These are phyloP conservation scores for Candida fluviatilis DNA, from an alignment of 805 yeast genomes.

Conservation along the genomic window DNA sequence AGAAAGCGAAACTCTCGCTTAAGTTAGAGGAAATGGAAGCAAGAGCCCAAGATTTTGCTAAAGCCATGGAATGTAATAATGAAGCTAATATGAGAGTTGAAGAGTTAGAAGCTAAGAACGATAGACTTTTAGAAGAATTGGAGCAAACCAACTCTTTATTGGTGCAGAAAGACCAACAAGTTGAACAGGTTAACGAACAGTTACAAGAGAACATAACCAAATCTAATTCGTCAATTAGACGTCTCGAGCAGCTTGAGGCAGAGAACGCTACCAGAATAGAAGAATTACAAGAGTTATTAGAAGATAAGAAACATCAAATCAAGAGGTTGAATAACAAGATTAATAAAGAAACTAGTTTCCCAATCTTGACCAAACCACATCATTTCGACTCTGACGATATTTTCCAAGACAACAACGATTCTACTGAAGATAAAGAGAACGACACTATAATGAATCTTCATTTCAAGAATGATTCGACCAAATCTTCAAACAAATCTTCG, in stretches of 20 bases:
- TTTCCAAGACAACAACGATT: not conserved
- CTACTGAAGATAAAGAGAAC: conserved; percentile 4
- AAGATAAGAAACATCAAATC: conserved; percentile 3
- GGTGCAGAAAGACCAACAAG: conserved; percentile 1
- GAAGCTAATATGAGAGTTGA: conserved; percentile 1
- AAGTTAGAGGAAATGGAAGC: conserved; percentile 1
- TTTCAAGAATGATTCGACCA: not conserved
- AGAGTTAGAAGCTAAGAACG: conserved; percentile 5
- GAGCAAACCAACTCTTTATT: conserved; percentile 1
- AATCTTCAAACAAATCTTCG: not conserved
- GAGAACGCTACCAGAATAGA: not conserved
- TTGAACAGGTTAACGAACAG: conserved; percentile 3
- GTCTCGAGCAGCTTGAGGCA: not conserved
- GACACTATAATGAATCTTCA: not conserved
- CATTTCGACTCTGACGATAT: not conserved
- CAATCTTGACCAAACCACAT: not conserved
- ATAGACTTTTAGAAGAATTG: conserved; percentile 1
- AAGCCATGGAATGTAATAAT: conserved; percentile 1
- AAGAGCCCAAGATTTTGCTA: conserved; percentile 3
- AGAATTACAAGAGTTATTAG: conserved; percentile 2
- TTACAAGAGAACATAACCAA: conserved; percentile 2
- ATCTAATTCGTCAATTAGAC: not conserved
- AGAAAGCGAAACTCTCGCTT: not conserved
- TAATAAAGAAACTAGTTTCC: not conserved
- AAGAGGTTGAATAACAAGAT: conserved; percentile 2